A percentile compares a stretch with the other conserved stretches of the same genome.
phyloP scores from a whole-genome alignment of 768 basidiomycete genomes.

The Serendipita sp. region DNA sequence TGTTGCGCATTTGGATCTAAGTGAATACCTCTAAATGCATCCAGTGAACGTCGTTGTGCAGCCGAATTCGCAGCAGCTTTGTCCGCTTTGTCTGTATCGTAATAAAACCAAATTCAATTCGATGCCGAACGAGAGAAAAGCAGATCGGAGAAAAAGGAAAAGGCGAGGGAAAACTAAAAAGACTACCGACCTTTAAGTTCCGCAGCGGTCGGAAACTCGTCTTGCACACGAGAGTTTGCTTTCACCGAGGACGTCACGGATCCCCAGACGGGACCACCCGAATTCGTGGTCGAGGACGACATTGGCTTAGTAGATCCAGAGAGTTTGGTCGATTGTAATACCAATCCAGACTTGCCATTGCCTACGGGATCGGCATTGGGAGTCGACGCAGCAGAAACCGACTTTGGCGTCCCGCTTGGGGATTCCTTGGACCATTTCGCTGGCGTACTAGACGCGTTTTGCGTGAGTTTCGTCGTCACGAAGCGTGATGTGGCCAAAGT shows the following conservation, averaged over 20 bases:
- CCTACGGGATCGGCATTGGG: constrained; percentile 18
- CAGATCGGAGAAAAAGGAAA: not conserved
- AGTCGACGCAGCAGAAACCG: constrained; percentile 55
- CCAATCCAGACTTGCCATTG: not conserved
- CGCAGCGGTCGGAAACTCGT: constrained; percentile 91
- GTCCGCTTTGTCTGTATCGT: constrained; percentile 29
- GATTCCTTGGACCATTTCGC: constrained; percentile 40
- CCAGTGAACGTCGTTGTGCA: not conserved
- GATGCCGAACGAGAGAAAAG: no score
- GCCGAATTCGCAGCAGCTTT: constrained; percentile 47
- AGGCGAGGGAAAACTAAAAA: constrained; percentile 1
- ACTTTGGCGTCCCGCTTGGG: constrained; percentile 61
- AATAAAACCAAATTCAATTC: not conserved
- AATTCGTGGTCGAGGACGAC: not conserved
- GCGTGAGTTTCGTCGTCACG: constrained; percentile 72
- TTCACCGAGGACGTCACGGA: constrained; percentile 26
- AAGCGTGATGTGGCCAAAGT: constrained; percentile 57
- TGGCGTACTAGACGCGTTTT: constrained; percentile 21
- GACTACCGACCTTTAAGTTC: constrained; percentile 66
- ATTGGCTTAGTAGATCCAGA: not conserved
- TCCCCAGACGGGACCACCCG: constrained; percentile 45
- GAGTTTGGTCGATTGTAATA: not conserved
- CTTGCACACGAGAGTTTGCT: constrained; percentile 25
- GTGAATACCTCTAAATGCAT: constrained; percentile 77
- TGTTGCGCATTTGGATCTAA: constrained; percentile 87